Percentiles rank a stretch among this genome's conserved stretches.
Evolutionary conservation across 2,329 filamentous ascomycete species (phyloP).

Genomic region (Fusarium virguliforme): DNA sequence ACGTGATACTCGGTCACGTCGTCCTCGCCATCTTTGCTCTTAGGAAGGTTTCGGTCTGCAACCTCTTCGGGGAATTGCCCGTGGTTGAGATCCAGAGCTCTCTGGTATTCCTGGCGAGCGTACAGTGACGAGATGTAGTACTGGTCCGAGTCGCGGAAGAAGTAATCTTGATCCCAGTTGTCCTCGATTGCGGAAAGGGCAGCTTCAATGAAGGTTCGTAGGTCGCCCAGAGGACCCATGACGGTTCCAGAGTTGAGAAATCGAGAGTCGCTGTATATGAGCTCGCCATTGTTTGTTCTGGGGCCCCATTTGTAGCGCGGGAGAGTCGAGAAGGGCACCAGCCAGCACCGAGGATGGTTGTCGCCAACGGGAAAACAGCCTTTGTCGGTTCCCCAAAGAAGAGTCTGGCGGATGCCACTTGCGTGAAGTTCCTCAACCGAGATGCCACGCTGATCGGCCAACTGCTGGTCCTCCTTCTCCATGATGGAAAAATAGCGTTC

Average conservation of each 20-base stretch:
- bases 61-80: constrained; percentile 33
- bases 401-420: constrained; percentile 36
- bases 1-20: constrained; percentile 43
- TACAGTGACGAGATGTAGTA: constrained; percentile 43
- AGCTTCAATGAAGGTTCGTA: constrained; percentile 42
- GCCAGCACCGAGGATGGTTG: constrained; percentile 42
- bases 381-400: constrained; percentile 48
- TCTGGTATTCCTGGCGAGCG: constrained; percentile 47
- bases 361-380: constrained; percentile 32
- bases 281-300: constrained; percentile 30
- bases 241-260: constrained; percentile 49
- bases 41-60: constrained; percentile 32
- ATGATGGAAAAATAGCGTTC: constrained; percentile 44
- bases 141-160: constrained; percentile 43
- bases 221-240: constrained; percentile 44
- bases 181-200: constrained; percentile 29
- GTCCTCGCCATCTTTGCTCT: constrained; percentile 15
- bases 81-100: constrained; percentile 32
- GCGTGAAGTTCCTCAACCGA: constrained; percentile 37
- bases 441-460: constrained; percentile 43
- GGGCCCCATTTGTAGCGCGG: constrained; percentile 41
- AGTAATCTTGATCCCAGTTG: constrained; percentile 22
- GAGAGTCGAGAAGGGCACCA: constrained; percentile 39
- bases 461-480: constrained; percentile 31
- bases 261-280: constrained; percentile 25